A percentile compares a stretch with the other conserved stretches of the same genome.
Evolutionary conservation across 2,329 filamentous ascomycete species (phyloP).

Genomic region (Chlorencoelia australis): DNA sequence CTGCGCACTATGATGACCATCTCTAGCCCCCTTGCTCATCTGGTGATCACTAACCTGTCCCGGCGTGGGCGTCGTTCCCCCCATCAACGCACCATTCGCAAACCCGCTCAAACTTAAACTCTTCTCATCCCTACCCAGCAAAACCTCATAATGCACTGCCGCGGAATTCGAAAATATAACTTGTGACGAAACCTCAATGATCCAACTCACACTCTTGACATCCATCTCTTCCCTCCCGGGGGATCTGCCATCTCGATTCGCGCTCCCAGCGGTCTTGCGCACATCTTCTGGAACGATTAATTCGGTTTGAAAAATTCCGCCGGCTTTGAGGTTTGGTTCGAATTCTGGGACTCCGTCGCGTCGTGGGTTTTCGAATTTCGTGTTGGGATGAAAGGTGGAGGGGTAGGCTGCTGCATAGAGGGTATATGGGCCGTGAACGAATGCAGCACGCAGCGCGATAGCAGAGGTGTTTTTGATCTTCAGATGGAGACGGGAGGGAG

Average conservation of each 20-base stretch:
- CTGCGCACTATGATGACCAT: constrained; percentile 51
- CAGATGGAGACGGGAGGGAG: constrained; percentile 69
- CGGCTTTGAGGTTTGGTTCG: constrained; percentile 93
- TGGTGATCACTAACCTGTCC: constrained; percentile 72
- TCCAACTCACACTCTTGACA: constrained; percentile 62
- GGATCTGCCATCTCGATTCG: constrained; percentile 32
- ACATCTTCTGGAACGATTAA: constrained; percentile 73
- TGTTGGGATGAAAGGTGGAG: constrained; percentile 71
- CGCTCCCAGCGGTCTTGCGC: constrained; percentile 48
- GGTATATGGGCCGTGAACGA: constrained; percentile 91
- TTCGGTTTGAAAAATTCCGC: constrained; percentile 73
- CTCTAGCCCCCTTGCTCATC: constrained; percentile 45
- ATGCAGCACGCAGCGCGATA: constrained; percentile 84
- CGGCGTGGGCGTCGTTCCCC: constrained; percentile 36
- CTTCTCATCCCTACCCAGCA: constrained; percentile 77
- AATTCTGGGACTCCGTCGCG: constrained; percentile 77
- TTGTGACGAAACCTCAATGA: constrained; percentile 85
- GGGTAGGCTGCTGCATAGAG: constrained; percentile 82
- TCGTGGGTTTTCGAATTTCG: constrained; percentile 59
- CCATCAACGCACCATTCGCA: constrained; percentile 26
- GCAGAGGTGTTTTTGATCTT: constrained; percentile 88
- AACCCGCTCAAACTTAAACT: constrained; percentile 61
- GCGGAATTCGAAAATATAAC: constrained; percentile 88
- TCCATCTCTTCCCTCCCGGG: constrained; percentile 32
- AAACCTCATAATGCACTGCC: constrained; percentile 76